A percentile compares a stretch with the other conserved stretches of the same genome.
These are phyloP conservation scores for Excoecaria agallocha DNA, from an alignment of 345 rosid species.

Conservation along the genomic window DNA sequence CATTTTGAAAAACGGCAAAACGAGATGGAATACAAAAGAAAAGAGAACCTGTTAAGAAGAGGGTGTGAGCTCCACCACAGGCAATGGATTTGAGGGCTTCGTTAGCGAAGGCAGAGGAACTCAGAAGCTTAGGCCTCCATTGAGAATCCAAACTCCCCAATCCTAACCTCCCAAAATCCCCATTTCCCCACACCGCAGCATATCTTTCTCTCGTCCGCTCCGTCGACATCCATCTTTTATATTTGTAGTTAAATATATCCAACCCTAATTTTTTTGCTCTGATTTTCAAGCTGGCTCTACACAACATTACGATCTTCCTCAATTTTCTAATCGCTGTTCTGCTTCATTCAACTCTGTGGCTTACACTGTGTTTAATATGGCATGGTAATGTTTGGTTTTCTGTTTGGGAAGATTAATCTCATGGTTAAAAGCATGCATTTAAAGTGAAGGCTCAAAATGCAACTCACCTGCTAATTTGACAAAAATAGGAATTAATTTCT, in stretches of 20 bases:
- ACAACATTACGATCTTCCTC: background rate
- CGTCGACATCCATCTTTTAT: slow-evolving; percentile 20
- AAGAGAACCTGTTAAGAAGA: slow-evolving; percentile 73
- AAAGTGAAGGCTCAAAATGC: no score
- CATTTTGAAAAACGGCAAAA: background rate
- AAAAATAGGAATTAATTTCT: no score
- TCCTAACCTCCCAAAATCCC: slow-evolving; percentile 84
- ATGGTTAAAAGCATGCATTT: no score
- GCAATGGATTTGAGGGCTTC: slow-evolving; percentile 56
- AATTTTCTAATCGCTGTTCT: background rate
- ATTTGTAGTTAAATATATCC: background rate
- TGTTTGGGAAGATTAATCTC: no score
- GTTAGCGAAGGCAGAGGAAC: slow-evolving; percentile 43
- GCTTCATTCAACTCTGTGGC: background rate
- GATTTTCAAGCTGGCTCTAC: background rate
- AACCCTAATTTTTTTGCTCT: background rate
- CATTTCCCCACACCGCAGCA: slow-evolving; percentile 91
- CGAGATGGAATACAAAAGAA: background rate
- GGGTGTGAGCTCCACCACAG: slow-evolving; percentile 97
- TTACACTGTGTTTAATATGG: no score
- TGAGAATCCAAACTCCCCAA: slow-evolving; percentile 64
- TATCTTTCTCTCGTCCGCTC: slow-evolving; percentile 32
- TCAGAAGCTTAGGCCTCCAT: slow-evolving; percentile 52
- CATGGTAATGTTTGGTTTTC: no score
- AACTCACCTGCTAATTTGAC: no score